Conservation (phyloP, 306 rosid genomes). For the Pyrus communis region DNA sequence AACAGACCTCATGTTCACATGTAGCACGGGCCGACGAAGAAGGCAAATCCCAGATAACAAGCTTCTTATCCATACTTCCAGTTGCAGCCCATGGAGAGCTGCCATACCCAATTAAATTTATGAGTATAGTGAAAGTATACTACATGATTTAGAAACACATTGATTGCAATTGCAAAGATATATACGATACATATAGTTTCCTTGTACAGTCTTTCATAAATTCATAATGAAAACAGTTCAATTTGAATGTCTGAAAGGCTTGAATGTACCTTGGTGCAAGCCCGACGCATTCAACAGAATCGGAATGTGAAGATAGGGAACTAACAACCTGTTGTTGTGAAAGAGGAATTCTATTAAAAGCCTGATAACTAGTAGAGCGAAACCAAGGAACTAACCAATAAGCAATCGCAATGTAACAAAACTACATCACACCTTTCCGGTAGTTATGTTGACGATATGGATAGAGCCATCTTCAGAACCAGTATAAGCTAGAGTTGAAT, state of each 20-base stretch:
- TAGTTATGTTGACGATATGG: constrained; percentile 62
- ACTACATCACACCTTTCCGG: constrained; percentile 58
- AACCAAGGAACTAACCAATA: not conserved
- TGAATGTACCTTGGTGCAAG: constrained; percentile 58
- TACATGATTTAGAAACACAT: not conserved
- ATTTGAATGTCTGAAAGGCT: not conserved
- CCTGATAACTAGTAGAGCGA: not conserved
- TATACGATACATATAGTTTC: not conserved
- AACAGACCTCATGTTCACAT: constrained; percentile 78
- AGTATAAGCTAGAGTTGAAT: constrained; percentile 63
- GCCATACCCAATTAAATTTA: constrained; percentile 18
- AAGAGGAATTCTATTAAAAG: constrained; percentile 12
- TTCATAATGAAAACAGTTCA: not conserved
- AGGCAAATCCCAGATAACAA: constrained; percentile 75
- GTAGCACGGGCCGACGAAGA: constrained; percentile 52
- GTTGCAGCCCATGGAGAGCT: constrained; percentile 74
- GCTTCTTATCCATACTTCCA: constrained; percentile 75
- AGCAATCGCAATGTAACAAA: constrained; percentile 8
- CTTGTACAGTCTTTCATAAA: no score
- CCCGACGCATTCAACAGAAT: constrained; percentile 72
- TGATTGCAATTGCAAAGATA: not conserved
- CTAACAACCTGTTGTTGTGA: constrained; percentile 59
- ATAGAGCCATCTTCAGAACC: constrained; percentile 84
- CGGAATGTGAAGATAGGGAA: constrained; percentile 54
- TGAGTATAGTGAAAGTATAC: not conserved